Conservation (phyloP, 805 yeast species). For the Zygosaccharomyces pseudorouxii region DNA sequence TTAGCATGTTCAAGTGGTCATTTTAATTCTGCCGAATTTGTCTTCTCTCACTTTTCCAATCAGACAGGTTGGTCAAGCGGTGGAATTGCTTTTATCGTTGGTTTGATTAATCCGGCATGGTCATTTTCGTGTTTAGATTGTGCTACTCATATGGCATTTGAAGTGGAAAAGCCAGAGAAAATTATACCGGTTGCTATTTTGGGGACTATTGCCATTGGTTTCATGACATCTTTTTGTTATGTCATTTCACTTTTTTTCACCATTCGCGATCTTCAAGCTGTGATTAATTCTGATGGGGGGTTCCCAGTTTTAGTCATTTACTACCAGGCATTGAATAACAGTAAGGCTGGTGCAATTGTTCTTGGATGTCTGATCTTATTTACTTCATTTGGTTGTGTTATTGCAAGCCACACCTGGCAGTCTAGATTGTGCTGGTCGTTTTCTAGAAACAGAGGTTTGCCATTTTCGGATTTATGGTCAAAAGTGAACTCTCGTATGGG, state of each 20-base stretch:
- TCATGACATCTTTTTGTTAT: constrained; percentile 55
- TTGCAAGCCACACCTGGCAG: constrained; percentile 68
- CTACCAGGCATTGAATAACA: constrained; percentile 49
- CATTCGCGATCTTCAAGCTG: constrained; percentile 48
- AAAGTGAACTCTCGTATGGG: constrained; percentile 49
- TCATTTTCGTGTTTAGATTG: constrained; percentile 65
- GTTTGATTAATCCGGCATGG: constrained; percentile 68
- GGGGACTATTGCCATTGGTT: constrained; percentile 64
- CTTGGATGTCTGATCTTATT: constrained; percentile 49
- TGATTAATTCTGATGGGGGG: constrained; percentile 49
- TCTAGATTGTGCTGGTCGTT: constrained; percentile 70
- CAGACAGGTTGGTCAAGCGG: constrained; percentile 58
- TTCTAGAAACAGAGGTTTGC: constrained; percentile 65
- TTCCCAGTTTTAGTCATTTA: constrained; percentile 63
- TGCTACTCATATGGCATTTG: constrained; percentile 73
- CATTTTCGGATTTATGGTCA: constrained; percentile 52
- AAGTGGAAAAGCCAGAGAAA: constrained; percentile 52
- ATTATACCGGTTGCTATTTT: constrained; percentile 64
- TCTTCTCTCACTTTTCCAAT: constrained; percentile 53
- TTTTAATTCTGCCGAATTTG: constrained; percentile 51
- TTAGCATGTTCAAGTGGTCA: constrained; percentile 54
- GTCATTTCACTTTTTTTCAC: constrained; percentile 57
- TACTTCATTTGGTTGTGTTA: constrained; percentile 59
- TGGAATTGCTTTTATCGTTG: constrained; percentile 62
- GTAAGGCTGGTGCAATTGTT: constrained; percentile 54